Conservation (phyloP, 2,329 filamentous ascomycete species). For the Aphanocladium album region DNA sequence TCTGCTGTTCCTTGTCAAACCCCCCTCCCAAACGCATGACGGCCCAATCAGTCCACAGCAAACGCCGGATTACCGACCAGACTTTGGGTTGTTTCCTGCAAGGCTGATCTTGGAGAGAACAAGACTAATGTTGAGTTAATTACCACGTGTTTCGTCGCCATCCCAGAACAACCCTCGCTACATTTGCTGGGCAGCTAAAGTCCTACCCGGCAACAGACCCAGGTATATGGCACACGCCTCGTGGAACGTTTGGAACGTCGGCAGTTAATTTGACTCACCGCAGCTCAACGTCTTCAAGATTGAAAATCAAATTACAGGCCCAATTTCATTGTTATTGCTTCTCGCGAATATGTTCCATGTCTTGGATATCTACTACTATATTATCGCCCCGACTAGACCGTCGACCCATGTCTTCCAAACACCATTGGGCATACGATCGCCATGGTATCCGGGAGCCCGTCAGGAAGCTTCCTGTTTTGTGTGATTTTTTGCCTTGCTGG, state of each 20-base stretch:
- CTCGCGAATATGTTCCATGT: not conserved
- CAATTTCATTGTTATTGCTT: not conserved
- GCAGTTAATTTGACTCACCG: no score
- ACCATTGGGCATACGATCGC: not conserved
- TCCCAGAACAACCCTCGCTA: no score
- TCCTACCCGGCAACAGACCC: no score
- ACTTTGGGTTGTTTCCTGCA: not conserved
- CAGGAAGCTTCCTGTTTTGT: not conserved
- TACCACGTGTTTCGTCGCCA: no score
- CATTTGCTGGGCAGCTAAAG: no score
- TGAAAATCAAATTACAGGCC: no score
- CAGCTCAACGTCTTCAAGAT: no score
- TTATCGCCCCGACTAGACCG: not conserved
- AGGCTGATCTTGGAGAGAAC: no score
- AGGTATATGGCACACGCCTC: no score
- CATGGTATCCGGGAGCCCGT: not conserved
- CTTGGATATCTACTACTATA: not conserved
- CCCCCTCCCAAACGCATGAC: not conserved
- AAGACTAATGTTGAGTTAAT: no score
- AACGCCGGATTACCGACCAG: no score
- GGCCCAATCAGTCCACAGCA: not conserved
- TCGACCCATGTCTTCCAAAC: not conserved
- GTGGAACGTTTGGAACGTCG: no score
- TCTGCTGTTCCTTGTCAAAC: not conserved
- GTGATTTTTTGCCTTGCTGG: not conserved